phyloP scores from a whole-genome alignment of 1,139 yeast species.

The Pichia sp. region DNA sequence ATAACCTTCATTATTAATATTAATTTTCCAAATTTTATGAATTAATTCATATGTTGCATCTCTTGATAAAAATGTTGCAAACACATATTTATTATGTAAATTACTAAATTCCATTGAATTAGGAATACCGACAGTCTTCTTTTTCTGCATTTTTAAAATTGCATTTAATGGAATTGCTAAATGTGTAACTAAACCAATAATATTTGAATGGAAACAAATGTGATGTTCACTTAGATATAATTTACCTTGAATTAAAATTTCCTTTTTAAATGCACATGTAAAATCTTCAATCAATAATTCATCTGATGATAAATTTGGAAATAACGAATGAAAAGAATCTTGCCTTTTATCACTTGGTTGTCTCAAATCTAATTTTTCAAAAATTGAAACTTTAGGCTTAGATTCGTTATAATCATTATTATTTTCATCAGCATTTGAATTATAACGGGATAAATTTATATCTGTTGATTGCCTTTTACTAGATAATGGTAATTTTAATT shows the following conservation, averaged over 20 bases:
- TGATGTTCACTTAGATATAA: conserved; percentile 55
- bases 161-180: conserved; percentile 62
- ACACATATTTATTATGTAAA: conserved; percentile 60
- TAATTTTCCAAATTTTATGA: conserved; percentile 49
- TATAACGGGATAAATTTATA: not conserved
- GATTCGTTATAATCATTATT: conserved; percentile 3
- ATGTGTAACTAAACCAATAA: conserved; percentile 69
- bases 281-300: conserved; percentile 60
- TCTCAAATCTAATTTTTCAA: conserved; percentile 21
- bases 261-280: conserved; percentile 64
- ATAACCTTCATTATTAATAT: conserved; percentile 13
- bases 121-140: conserved; percentile 67
- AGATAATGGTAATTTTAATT: conserved; percentile 10
- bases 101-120: conserved; percentile 70
- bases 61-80: conserved; percentile 67
- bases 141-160: conserved; percentile 65
- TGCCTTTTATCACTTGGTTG: conserved; percentile 40
- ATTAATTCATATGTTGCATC: conserved; percentile 60
- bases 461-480: conserved; percentile 6
- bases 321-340: conserved; percentile 55
- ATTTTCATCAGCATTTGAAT: conserved; percentile 5
- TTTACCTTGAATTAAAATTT: conserved; percentile 67
- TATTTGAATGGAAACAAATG: conserved; percentile 65
- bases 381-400: conserved; percentile 11
- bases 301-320: conserved; percentile 45